Evolutionary conservation across 139 green algal genomes (phyloP).

Genomic region (Eudorina sp.): DNA sequence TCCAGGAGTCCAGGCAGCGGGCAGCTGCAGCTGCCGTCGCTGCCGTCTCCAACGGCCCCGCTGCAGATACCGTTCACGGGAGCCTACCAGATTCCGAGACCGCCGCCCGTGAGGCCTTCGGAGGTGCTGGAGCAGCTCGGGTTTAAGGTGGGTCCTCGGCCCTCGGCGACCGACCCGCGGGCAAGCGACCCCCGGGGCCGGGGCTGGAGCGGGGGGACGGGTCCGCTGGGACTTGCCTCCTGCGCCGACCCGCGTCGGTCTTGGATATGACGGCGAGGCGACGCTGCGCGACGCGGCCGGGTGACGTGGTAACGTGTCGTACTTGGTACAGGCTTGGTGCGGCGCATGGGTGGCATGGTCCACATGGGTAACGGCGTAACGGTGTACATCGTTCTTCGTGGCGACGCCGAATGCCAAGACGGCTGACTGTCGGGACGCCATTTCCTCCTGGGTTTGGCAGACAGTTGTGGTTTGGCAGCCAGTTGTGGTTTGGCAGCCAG

Average conservation of each 20-base stretch:
- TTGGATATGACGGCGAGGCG: neutral
- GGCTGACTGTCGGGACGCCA: no score
- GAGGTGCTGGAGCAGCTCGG: constrained; percentile 28
- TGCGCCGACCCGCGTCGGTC: no score
- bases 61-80: neutral
- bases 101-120: neutral
- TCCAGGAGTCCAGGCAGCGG: no score
- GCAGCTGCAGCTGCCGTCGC: neutral
- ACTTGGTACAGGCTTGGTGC: no score
- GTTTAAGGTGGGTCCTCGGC: constrained; percentile 10
- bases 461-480: no score
- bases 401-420: no score
- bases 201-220: neutral
- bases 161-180: neutral
- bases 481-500: neutral
- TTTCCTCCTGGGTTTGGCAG: no score
- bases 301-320: neutral
- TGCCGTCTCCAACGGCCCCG: neutral
- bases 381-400: no score
- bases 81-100: neutral
- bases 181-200: no score
- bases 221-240: no score
- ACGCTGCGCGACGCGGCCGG: neutral
- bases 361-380: no score
- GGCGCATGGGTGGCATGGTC: no score